Conservation (phyloP, 805 yeast genomes). For the Metschnikowia chrysomelidarum region DNA sequence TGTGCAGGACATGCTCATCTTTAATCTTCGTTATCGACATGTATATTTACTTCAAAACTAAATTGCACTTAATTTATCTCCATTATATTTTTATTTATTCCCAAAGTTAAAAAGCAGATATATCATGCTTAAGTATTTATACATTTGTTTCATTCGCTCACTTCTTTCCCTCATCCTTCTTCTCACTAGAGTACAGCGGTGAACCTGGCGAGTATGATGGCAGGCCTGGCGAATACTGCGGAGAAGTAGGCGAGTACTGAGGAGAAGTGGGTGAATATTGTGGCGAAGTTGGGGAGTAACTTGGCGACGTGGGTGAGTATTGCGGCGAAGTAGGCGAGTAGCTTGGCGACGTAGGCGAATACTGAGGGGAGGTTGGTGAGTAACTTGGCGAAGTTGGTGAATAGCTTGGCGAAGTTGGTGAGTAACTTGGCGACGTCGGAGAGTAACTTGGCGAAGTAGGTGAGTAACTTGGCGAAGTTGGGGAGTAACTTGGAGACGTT, state of each 20-base stretch:
- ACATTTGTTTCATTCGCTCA: constrained; percentile 8
- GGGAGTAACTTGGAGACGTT: constrained; percentile 25
- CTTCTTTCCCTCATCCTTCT: constrained; percentile 19
- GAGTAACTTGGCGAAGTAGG: constrained; percentile 31
- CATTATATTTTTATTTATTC: no score
- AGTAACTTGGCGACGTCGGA: constrained; percentile 27
- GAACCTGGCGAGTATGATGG: constrained; percentile 43
- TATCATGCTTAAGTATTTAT: constrained; percentile 5
- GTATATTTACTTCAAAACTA: no score
- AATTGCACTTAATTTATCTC: no score
- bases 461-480: constrained; percentile 27
- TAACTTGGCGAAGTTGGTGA: constrained; percentile 28
- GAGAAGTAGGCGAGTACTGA: constrained; percentile 45
- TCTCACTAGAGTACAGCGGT: constrained; percentile 13
- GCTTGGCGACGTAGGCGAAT: constrained; percentile 25
- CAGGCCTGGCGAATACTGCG: constrained; percentile 45
- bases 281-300: constrained; percentile 40
- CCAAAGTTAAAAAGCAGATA: no score
- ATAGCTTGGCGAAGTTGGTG: constrained; percentile 28
- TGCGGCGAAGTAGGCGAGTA: constrained; percentile 25
- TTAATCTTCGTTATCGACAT: no score
- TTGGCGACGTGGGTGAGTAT: constrained; percentile 21
- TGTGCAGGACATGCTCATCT: no score
- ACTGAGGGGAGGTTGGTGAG: constrained; percentile 26
- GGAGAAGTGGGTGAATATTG: constrained; percentile 59